phyloP scores from a whole-genome alignment of 805 yeast species.

The Lipomyces yamanashiensis region DNA sequence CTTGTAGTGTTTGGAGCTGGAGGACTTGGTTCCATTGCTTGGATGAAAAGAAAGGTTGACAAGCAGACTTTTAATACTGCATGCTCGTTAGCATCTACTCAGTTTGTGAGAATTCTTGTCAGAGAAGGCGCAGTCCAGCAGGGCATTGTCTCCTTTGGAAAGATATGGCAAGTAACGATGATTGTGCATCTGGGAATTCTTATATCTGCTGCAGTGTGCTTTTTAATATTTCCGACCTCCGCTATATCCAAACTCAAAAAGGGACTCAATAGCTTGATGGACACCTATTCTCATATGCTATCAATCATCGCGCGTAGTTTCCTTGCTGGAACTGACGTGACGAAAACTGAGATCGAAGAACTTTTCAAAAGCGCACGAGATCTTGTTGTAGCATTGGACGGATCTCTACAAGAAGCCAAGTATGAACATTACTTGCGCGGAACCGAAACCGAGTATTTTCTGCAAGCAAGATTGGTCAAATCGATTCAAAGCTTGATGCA shows the following conservation, averaged over 20 bases:
- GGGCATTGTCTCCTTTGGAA: conserved; percentile 59
- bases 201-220: conserved; percentile 63
- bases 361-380: conserved; percentile 19
- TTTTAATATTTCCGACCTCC: conserved; percentile 63
- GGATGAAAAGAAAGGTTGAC: conserved; percentile 67
- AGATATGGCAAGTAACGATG: conserved; percentile 58
- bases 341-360: conserved; percentile 31
- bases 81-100: conserved; percentile 74
- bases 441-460: conserved; percentile 56
- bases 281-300: conserved; percentile 55
- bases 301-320: conserved; percentile 29
- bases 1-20: conserved; percentile 55
- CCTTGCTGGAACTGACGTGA: conserved; percentile 27
- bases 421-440: conserved; percentile 65
- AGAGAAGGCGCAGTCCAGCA: conserved; percentile 73
- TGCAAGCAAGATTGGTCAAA: conserved; percentile 54
- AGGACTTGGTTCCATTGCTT: conserved; percentile 70
- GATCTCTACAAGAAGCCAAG: conserved; percentile 59
- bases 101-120: conserved; percentile 69
- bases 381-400: conserved; percentile 43
- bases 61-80: conserved; percentile 80
- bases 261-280: conserved; percentile 47
- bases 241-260: conserved; percentile 55
- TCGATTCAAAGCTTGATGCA: conserved; percentile 58
- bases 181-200: conserved; percentile 69